These are phyloP conservation scores for Niveomyces coronatus DNA, from an alignment of 2,329 filamentous ascomycete genomes.

Conservation along the genomic window DNA sequence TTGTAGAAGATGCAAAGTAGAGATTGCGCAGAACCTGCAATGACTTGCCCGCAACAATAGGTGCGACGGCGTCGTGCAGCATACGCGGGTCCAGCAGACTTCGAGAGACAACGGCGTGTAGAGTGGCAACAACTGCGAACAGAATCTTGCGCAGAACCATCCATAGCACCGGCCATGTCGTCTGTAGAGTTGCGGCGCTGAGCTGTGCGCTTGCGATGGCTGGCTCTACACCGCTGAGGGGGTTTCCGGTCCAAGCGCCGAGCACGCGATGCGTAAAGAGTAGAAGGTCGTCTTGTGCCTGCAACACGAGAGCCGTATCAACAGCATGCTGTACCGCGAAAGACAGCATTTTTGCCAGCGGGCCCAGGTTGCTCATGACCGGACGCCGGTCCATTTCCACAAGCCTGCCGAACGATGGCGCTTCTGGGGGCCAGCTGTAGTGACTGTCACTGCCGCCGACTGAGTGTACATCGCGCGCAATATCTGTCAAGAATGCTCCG, in stretches of 20 bases:
- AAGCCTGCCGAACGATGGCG: conserved; percentile 50
- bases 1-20: conserved; percentile 69
- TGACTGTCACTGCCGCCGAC: conserved; percentile 14
- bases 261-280: conserved; percentile 56
- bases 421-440: conserved; percentile 54
- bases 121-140: conserved; percentile 62
- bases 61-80: conserved; percentile 37
- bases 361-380: conserved; percentile 55
- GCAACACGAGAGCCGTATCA: conserved; percentile 34
- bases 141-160: conserved; percentile 63
- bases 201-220: conserved; percentile 55
- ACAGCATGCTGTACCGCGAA: conserved; percentile 50
- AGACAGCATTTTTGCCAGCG: conserved; percentile 53
- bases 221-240: conserved; percentile 61
- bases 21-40: conserved; percentile 66
- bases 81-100: conserved; percentile 41
- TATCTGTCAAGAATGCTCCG: conserved; percentile 61
- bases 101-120: conserved; percentile 65
- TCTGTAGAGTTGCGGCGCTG: conserved; percentile 52
- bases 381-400: conserved; percentile 49
- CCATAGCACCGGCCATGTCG: conserved; percentile 64
- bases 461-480: conserved; percentile 53
- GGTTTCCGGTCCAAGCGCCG: conserved; percentile 64
- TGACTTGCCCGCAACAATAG: conserved; percentile 57
- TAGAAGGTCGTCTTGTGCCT: conserved; percentile 50